Conservation (phyloP, 768 basidiomycete species). For the Megacollybia marginata region DNA sequence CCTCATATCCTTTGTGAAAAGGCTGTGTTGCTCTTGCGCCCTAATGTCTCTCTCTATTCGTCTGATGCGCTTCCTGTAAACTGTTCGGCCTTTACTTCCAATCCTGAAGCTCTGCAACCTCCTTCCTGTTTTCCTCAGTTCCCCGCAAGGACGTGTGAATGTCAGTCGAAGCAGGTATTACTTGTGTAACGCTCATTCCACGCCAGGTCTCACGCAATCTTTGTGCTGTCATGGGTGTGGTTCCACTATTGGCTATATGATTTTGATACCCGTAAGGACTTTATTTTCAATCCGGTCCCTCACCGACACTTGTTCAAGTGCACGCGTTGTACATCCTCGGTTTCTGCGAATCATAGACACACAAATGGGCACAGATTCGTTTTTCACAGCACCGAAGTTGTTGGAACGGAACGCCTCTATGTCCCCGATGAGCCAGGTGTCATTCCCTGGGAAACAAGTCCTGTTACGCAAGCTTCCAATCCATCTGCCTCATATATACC, state of each 20-base stretch:
- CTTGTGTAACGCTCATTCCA: no score
- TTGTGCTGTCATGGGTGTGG: slow-evolving; percentile 80
- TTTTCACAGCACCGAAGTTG: slow-evolving; percentile 70
- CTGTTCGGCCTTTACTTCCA: slow-evolving; percentile 59
- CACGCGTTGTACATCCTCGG: slow-evolving; percentile 64
- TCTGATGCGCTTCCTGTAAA: slow-evolving; percentile 76
- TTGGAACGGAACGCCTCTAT: slow-evolving; percentile 56
- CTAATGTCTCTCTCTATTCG: slow-evolving; percentile 75
- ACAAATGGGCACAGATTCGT: slow-evolving; percentile 87
- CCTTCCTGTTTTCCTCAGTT: slow-evolving; percentile 24
- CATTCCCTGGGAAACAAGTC: slow-evolving; percentile 30
- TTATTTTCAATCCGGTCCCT: background rate
- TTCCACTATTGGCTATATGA: slow-evolving; percentile 68
- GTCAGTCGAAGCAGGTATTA: slow-evolving; percentile 13
- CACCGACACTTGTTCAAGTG: slow-evolving; percentile 32
- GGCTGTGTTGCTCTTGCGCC: slow-evolving; percentile 80
- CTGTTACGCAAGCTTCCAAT: slow-evolving; percentile 6
- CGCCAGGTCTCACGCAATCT: slow-evolving; percentile 55
- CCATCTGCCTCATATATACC: no score
- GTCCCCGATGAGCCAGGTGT: slow-evolving; percentile 59
- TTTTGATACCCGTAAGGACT: slow-evolving; percentile 52
- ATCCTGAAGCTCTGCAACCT: slow-evolving; percentile 33
- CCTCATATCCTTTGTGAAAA: slow-evolving; percentile 5
- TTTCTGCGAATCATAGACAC: slow-evolving; percentile 55
- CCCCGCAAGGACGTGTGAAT: slow-evolving; percentile 66